phyloP scores from a whole-genome alignment of 331 rosid species.

The Pyracantha coccinea region DNA sequence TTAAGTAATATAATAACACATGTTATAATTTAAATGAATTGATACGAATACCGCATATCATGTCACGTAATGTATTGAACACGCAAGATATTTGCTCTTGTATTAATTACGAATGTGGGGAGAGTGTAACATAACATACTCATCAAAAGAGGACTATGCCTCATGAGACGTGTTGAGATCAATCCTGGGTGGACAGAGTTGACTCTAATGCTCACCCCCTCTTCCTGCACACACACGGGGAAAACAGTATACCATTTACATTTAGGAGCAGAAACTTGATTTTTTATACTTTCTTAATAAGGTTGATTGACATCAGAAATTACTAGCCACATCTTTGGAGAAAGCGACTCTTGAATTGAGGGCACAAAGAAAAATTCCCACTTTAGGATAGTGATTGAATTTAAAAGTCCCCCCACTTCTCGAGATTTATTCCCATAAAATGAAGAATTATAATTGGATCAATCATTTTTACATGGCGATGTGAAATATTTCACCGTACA shows the following conservation, averaged over 20 bases:
- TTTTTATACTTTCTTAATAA: not conserved
- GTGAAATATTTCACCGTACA: no score
- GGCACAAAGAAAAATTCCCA: not conserved
- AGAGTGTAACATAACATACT: constrained; percentile 36
- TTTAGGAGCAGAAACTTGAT: not conserved
- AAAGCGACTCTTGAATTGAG: no score
- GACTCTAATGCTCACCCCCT: constrained; percentile 68
- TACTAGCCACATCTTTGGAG: not conserved
- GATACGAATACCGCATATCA: fast-evolving
- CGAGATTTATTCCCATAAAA: no score
- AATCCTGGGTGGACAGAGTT: constrained; percentile 93
- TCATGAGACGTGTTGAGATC: constrained; percentile 93
- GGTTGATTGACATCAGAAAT: not conserved
- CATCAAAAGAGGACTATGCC: constrained; percentile 66
- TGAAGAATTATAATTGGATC: no score
- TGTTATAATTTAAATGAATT: not conserved
- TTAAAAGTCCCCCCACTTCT: no score
- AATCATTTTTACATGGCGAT: no score
- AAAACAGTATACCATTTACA: not conserved
- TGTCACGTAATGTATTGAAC: not conserved
- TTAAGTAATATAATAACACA: not conserved
- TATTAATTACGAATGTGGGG: no score
- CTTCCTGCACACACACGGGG: constrained; percentile 38
- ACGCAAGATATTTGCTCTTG: not conserved
- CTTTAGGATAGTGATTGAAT: not conserved